Evolutionary conservation across 1,139 yeast species (phyloP), one percentile per base, ranked within the genome.

Genomic region (Kazachstania sp.): DNA sequence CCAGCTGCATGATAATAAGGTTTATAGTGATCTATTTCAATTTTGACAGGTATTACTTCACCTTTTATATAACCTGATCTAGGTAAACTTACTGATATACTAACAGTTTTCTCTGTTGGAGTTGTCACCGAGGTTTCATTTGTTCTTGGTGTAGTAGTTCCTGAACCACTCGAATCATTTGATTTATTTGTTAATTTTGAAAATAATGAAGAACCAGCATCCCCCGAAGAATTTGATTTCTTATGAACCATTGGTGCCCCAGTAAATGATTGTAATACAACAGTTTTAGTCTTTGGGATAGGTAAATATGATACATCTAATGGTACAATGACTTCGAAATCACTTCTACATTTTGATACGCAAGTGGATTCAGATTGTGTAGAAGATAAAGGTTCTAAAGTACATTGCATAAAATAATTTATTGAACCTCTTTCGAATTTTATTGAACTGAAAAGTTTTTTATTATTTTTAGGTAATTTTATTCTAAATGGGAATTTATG

Each of bases 401-500:
- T 70, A 1, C 86, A 83, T 47, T 78, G 74, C 41, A 88, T 67
- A 32, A 70, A 65, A 63, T 88, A 87, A 9, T 77, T 66, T n/a
- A 88, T 85, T 18, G 86, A 76, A 9, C 97, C 97, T 56, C 83
- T 80, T 54, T 90, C 96, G 59, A 88, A 88, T 54, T 82, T 85
- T 28, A 88, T 76, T 49, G 90, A 81, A 28, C 92, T 83, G 62
- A 74, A 82, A 4, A 86, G 73, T 52, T 85, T 75, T 15, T 45
- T 45, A 8, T 43, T 43, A 23, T 31, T 42, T n/a, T 47, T 74
- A 1, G 96, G 95, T 29, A 88, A 71, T 54, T 78, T 81, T 41
- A 87, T 86, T 45, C 83, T 79, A 59, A 88, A 88, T 13, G 95
- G 95, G 62, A 88, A 88, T 37, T 86, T 70, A 64, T 88, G 97